phyloP scores from a whole-genome alignment of 164 flowering plant genomes.

The Sextonia rubra region DNA sequence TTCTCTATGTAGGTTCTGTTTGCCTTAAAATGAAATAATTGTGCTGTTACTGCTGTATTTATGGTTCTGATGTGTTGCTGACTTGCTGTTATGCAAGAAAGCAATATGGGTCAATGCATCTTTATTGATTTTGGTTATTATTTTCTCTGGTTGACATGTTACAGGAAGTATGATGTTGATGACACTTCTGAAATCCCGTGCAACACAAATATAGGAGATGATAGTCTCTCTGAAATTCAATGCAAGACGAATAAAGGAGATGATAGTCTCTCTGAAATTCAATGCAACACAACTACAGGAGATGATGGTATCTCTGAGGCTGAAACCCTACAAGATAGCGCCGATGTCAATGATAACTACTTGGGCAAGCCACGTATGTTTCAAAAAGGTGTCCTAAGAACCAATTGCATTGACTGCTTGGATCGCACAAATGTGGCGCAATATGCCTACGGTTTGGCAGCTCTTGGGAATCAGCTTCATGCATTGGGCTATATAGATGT shows the following conservation, averaged over 20 bases:
- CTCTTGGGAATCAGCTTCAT: slow-evolving; percentile 79
- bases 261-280: slow-evolving; percentile 18
- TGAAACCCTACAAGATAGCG: slow-evolving; percentile 21
- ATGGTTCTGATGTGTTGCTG: no score
- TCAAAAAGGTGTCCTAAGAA: slow-evolving; percentile 84
- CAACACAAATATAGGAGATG: slow-evolving; percentile 25
- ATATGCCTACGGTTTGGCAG: slow-evolving; percentile 83
- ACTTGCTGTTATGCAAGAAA: no score
- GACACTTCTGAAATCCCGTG: slow-evolving; percentile 16
- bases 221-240: slow-evolving; percentile 16
- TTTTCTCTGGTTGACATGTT: neutral
- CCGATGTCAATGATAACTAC: slow-evolving; percentile 17
- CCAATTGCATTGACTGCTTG: slow-evolving; percentile 97
- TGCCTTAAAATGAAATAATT: no score
- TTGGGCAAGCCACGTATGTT: slow-evolving; percentile 38
- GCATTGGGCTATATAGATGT: slow-evolving; percentile 50
- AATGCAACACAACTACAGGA: slow-evolving; percentile 20
- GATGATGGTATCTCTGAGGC: slow-evolving; percentile 27
- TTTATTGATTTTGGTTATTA: neutral
- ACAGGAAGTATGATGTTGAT: slow-evolving; percentile 35
- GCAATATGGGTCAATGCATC: neutral
- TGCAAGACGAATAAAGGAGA: slow-evolving; percentile 24
- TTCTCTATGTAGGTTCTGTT: no score
- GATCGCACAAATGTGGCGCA: slow-evolving; percentile 99
- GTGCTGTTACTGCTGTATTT: no score